Percentiles rank a stretch among this genome's conserved stretches.
phyloP scores from a whole-genome alignment of 2,329 filamentous ascomycete species.

The Clonostachys byssicola region DNA sequence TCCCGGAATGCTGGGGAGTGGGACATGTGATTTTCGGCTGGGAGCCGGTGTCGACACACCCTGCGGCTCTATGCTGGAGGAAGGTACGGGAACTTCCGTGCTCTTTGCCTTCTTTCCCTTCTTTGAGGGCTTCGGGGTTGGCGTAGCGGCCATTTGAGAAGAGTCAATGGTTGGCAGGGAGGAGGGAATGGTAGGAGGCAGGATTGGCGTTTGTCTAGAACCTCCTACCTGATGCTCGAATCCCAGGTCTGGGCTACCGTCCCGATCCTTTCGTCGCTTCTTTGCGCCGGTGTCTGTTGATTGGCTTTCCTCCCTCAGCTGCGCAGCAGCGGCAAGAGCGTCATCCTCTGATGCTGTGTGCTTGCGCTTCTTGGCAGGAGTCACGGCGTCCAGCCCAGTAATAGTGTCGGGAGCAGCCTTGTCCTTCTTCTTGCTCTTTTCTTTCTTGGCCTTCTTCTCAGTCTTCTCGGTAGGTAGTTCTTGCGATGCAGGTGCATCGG shows the following conservation, averaged over 20 bases:
- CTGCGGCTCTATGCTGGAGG: not conserved
- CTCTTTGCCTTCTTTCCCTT: not conserved
- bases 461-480: constrained; percentile 4
- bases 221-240: constrained; percentile 12
- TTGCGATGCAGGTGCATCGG: constrained; percentile 21
- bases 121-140: constrained; percentile 1
- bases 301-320: constrained; percentile 24
- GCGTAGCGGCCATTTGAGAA: not conserved
- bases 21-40: constrained; percentile 11
- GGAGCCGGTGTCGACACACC: not conserved
- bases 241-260: constrained; percentile 25
- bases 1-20: constrained; percentile 27
- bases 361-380: constrained; percentile 24
- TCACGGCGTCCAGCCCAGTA: not conserved
- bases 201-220: constrained; percentile 15
- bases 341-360: constrained; percentile 30
- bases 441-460: constrained; percentile 7
- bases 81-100: not conserved
- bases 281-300: constrained; percentile 32
- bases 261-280: constrained; percentile 27
- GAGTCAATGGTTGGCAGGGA: not conserved
- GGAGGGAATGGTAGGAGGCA: not conserved
- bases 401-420: constrained; percentile 7
- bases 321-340: constrained; percentile 22
- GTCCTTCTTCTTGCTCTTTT: constrained; percentile 22